phyloP scores from a whole-genome alignment of 2,329 filamentous ascomycete species.

The Pseudopithomyces chartarum region DNA sequence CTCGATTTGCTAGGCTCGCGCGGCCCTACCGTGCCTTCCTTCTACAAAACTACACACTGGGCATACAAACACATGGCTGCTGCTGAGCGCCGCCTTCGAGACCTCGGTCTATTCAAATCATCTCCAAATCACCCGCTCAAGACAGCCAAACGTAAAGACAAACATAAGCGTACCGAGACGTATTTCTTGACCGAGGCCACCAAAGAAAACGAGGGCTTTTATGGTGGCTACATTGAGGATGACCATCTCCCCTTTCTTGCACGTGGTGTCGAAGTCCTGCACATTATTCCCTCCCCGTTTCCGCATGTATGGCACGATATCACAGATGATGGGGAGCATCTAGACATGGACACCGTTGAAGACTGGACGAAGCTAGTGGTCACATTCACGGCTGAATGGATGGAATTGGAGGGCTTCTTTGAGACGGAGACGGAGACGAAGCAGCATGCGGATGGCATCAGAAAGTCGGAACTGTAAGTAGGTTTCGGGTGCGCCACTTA shows the following conservation, averaged over 20 bases:
- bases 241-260: conserved; percentile 92
- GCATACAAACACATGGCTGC: conserved; percentile 80
- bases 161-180: conserved; percentile 34
- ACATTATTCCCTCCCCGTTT: conserved; percentile 86
- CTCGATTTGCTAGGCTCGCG: conserved; percentile 82
- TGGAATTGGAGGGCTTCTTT: conserved; percentile 63
- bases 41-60: conserved; percentile 92
- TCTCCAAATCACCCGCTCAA: conserved; percentile 57
- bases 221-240: conserved; percentile 69
- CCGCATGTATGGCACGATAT: conserved; percentile 86
- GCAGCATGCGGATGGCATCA: conserved; percentile 18
- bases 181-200: conserved; percentile 64
- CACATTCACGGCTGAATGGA: conserved; percentile 90
- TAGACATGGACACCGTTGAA: conserved; percentile 79
- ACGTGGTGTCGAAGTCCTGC: conserved; percentile 87
- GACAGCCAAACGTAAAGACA: conserved; percentile 35
- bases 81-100: conserved; percentile 75
- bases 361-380: conserved; percentile 89
- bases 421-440: conserved; percentile 26
- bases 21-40: conserved; percentile 76
- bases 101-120: conserved; percentile 69
- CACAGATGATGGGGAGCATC: conserved; percentile 80
- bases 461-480: conserved; percentile 47
- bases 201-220: conserved; percentile 61
- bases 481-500: conserved; percentile 7